Evolutionary conservation across 2,329 filamentous ascomycete genomes (phyloP).

Genomic region (Claviceps purpurea): DNA sequence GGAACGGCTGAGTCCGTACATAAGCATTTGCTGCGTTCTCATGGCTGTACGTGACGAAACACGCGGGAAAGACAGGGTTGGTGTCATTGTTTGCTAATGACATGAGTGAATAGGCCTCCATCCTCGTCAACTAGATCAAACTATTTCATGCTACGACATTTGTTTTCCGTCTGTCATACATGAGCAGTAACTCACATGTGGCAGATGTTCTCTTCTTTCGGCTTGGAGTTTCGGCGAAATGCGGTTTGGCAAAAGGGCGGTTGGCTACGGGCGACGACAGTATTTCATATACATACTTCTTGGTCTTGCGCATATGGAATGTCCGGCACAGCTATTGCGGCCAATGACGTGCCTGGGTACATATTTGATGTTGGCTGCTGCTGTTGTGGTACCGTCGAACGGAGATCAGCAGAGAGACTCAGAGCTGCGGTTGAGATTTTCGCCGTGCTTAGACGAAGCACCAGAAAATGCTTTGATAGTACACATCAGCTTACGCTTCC

Average conservation of each 20-base stretch:
- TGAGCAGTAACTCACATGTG: background rate
- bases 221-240: background rate
- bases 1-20: conserved; percentile 86
- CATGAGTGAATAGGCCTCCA: conserved; percentile 17
- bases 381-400: background rate
- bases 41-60: conserved; percentile 60
- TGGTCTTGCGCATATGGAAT: background rate
- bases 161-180: background rate
- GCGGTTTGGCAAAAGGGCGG: background rate
- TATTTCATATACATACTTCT: background rate
- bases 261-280: background rate
- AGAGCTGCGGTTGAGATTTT: background rate
- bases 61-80: background rate
- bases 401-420: background rate
- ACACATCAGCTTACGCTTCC: background rate
- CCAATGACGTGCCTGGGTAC: background rate
- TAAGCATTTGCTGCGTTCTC: conserved; percentile 80
- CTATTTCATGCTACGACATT: background rate
- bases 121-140: conserved; percentile 22
- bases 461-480: background rate
- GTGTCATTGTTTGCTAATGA: background rate
- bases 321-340: too few relatives aligned
- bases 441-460: background rate
- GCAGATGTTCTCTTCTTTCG: background rate
- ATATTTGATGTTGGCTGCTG: background rate